Percentiles rank a stretch among this genome's conserved stretches.
These are phyloP conservation scores for Ophiocordyceps australis DNA, from an alignment of 2,329 filamentous ascomycete species.

Conservation along the genomic window DNA sequence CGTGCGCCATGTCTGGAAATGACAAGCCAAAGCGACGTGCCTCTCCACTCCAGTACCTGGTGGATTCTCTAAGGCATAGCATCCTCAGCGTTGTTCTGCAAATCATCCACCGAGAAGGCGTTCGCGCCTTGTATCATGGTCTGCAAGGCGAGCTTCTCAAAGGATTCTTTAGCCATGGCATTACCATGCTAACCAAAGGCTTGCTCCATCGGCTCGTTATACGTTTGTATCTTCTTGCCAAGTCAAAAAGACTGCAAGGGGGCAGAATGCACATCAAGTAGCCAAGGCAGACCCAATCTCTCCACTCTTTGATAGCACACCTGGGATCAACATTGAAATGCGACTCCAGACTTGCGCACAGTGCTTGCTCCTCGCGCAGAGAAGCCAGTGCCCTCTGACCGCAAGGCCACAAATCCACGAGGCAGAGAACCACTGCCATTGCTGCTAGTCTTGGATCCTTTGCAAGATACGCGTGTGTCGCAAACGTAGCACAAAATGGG, in stretches of 20 bases:
- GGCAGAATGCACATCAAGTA: no score
- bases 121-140: constrained; percentile 55
- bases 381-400: constrained; percentile 81
- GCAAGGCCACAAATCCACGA: constrained; percentile 61
- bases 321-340: constrained; percentile 68
- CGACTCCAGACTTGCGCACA: constrained; percentile 61
- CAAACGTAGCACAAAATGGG: constrained; percentile 60
- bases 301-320: no score
- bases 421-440: constrained; percentile 43
- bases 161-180: constrained; percentile 70
- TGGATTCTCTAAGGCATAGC: constrained; percentile 19
- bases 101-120: constrained; percentile 44
- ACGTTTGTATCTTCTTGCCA: constrained; percentile 44
- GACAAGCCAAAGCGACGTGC: constrained; percentile 1
- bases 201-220: constrained; percentile 55
- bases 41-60: constrained; percentile 3
- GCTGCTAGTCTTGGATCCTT: constrained; percentile 22
- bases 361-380: constrained; percentile 71
- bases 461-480: constrained; percentile 51
- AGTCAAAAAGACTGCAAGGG: no score
- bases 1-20: no score
- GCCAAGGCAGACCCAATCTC: no score
- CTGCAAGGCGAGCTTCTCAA: constrained; percentile 61
- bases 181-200: constrained; percentile 79
- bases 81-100: constrained; percentile 45